Base-by-base conservation (phyloP, 2,329 filamentous ascomycete genomes). In the Exophiala aquamarina region DNA sequence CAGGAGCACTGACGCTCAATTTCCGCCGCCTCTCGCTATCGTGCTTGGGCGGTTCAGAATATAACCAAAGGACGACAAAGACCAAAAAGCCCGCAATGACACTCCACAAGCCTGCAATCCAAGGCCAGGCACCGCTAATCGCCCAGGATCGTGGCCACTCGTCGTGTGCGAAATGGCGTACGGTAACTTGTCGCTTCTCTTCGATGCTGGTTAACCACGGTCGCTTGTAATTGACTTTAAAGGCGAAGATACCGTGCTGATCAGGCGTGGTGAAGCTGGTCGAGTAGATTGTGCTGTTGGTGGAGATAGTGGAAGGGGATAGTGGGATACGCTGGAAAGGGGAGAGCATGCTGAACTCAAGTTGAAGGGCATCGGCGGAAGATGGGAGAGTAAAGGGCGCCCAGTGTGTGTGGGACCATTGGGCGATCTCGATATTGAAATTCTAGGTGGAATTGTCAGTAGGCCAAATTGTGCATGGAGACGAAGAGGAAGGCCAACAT, bases 191-290 rank as follows among this genome's bases (percentile, higher is more conserved):
- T 60, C 84, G 81, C 82, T 97, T 97, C 75, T 96, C 90, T 65
- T 96, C 91, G 43, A 98, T 67, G 66, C 84, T 86, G 62, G 83
- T 93, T 59, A 95, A 72, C 76, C 96, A 95, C 1, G 92, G 90
- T 5, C 93, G 84, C 77, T 95, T 95, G 79, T 97, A 96, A 78
- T 96, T 95, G 69, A 97, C 79, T 65, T 85, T 83, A 79, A 98
- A 97, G 74, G 95, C 95, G 79, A 97, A 98, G 71, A 98, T 96
- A 65, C 93, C 93, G 73, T 98, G 93, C 71, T 98, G 93, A 67
- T 98, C 93, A 3, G 93, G 93, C 3, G 92, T 79, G 55, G 78
- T 86, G 71, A 98, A 96, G 18, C 81, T 78, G 36, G 81, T 78
- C 54, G 79, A 78, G 75, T 85, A 98, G 52, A 87, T 78, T 40